phyloP scores from a whole-genome alignment of 202 grass and related monocot genomes.

The Bolboschoenoplectus hybrid region DNA sequence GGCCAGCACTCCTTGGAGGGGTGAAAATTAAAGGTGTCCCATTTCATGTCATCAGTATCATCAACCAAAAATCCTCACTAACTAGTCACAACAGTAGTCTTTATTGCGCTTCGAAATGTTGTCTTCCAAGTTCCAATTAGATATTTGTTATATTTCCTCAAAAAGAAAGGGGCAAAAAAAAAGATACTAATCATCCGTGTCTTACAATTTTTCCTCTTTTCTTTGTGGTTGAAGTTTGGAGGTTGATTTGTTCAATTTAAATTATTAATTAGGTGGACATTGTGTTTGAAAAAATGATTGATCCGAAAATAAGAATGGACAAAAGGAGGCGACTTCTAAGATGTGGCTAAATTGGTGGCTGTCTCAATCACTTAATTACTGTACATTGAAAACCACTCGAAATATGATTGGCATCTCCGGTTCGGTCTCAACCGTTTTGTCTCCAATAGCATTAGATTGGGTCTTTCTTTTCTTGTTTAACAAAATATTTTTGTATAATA shows the following conservation, averaged over 20 bases:
- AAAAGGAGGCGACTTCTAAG: not conserved
- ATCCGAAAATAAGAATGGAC: not conserved
- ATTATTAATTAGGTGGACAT: slow-evolving; percentile 25
- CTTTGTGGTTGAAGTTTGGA: slow-evolving; percentile 4
- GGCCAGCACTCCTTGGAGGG: not conserved
- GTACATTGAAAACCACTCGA: not conserved
- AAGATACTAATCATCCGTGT: not conserved
- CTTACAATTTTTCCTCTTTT: not conserved
- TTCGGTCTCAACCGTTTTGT: not conserved
- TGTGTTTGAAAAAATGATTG: slow-evolving; percentile 20
- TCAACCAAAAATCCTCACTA: slow-evolving; percentile 4
- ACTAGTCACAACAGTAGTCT: not conserved
- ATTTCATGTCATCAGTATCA: slow-evolving; percentile 8
- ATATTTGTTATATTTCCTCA: not conserved
- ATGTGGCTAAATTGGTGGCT: not conserved
- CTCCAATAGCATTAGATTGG: not conserved
- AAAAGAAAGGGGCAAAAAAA: not conserved
- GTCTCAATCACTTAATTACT: not conserved
- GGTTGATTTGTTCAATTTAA: slow-evolving; percentile 18
- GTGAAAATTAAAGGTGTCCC: not conserved
- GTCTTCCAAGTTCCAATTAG: not conserved
- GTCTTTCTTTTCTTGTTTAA: not conserved
- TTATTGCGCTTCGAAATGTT: not conserved
- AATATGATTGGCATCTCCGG: not conserved
- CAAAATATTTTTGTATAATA: not conserved